Base-by-base conservation (phyloP, 73 alveolate species). In the Paramecium tetraurelia region DNA sequence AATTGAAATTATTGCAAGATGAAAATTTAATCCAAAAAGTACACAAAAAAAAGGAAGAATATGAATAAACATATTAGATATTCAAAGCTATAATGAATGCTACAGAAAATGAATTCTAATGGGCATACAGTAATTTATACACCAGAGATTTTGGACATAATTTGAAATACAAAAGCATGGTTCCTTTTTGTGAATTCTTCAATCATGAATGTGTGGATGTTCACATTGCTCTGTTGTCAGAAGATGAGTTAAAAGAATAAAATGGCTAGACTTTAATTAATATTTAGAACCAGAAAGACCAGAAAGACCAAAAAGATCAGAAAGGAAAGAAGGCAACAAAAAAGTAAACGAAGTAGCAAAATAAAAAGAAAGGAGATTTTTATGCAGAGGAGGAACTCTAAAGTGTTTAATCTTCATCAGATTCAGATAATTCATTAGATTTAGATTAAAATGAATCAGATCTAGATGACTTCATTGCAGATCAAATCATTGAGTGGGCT, bases 141-240 rank as follows among this genome's bases (percentile, higher is more conserved):
- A 75, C 87, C 4, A 75, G 87, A 41, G 59, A 38, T 38, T 75
- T 75, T 75, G 87, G 87, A 16, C 35, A 29, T 75, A 29, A 35
- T 29, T 35, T 75, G n/a, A 35, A 35, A 22, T 35, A 75, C 18
- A 38, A 38, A 36, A 21, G 68, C 18, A 10, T 75, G 29, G 20
- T 75, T 16, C 87, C 87, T 12, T 36, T 75, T 75, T 75, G 87
- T 75, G 87, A 75, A 22, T 41, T 35, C 35, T 75, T 75, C 21
- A 36, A 36, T 36, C 86, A 72, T 72, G 86, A 72, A 18, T 72
- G 86, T 33, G 87, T 75, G 2, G 59, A 75, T 41, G 87, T 75
- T 9, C 59, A 75, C 21, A 18, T 38, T 75, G 63, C 35, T 29
- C 20, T 36, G 1, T 16, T 12, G 8, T 38, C 20, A 16, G 27